phyloP scores from a whole-genome alignment of 495 filamentous ascomycete species.

The Penicillium soppii region DNA sequence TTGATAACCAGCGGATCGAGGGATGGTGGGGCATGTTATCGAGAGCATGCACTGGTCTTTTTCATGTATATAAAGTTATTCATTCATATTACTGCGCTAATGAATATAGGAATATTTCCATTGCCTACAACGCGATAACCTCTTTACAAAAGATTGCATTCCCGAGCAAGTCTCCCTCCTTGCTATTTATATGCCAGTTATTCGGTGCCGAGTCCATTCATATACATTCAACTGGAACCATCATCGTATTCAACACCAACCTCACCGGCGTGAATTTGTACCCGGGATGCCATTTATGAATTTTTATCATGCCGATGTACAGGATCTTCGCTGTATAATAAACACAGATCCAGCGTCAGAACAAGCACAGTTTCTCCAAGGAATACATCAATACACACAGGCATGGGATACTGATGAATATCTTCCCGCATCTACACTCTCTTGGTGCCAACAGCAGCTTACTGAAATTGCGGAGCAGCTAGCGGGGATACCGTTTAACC shows the following conservation, averaged over 20 bases:
- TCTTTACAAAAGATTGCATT: not conserved
- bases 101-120: not conserved
- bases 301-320: not conserved
- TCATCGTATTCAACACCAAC: not conserved
- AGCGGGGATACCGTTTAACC: not conserved
- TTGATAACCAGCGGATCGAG: no score
- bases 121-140: not conserved
- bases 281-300: not conserved
- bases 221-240: not conserved
- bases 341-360: not conserved
- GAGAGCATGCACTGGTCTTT: not conserved
- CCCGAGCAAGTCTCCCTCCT: not conserved
- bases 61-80: not conserved
- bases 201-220: not conserved
- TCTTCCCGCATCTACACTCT: not conserved
- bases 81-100: not conserved
- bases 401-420: not conserved
- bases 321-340: not conserved
- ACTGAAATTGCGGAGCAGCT: not conserved
- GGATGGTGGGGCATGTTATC: not conserved
- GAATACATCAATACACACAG: not conserved
- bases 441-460: not conserved
- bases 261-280: not conserved
- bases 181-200: not conserved
- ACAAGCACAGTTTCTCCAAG: not conserved